Evolutionary conservation across 345 rosid species (phyloP).

Genomic region (Acer campestre): DNA sequence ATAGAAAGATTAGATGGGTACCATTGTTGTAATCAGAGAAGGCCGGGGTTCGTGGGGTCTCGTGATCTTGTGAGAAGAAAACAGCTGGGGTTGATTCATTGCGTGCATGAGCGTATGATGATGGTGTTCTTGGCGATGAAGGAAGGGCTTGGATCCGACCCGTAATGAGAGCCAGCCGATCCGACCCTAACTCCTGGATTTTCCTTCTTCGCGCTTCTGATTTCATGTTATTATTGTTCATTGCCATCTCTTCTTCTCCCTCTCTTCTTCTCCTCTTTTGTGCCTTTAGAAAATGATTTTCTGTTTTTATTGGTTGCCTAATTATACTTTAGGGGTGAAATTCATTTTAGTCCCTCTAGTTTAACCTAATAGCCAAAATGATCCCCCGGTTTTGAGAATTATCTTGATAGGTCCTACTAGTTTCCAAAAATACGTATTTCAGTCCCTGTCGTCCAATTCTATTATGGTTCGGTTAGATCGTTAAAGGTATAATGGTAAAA

Average conservation of each 20-base stretch:
- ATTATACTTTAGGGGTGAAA: no score
- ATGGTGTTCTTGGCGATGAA: conserved; percentile 13
- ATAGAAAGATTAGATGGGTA: not conserved
- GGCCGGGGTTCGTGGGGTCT: not conserved
- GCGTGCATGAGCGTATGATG: not conserved
- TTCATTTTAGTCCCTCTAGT: no score
- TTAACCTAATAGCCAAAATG: no score
- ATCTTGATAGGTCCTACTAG: no score
- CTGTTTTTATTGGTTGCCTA: not conserved
- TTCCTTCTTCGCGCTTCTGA: conserved; percentile 34
- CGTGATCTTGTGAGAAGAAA: not conserved
- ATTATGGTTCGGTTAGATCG: no score
- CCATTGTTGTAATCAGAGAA: conserved; percentile 12
- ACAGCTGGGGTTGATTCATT: not conserved
- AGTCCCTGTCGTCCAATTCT: no score
- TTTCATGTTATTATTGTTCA: conserved; percentile 11
- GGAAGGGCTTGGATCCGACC: conserved; percentile 28
- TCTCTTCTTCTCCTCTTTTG: not conserved
- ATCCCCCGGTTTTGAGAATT: no score
- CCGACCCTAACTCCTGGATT: conserved; percentile 36
- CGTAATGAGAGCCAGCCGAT: conserved; percentile 47
- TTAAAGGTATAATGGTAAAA: no score
- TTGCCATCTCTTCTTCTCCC: conserved; percentile 22
- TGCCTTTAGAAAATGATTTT: not conserved
- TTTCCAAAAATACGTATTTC: no score